Conservation (phyloP, 805 yeast genomes). For the Ogataea sp. region DNA sequence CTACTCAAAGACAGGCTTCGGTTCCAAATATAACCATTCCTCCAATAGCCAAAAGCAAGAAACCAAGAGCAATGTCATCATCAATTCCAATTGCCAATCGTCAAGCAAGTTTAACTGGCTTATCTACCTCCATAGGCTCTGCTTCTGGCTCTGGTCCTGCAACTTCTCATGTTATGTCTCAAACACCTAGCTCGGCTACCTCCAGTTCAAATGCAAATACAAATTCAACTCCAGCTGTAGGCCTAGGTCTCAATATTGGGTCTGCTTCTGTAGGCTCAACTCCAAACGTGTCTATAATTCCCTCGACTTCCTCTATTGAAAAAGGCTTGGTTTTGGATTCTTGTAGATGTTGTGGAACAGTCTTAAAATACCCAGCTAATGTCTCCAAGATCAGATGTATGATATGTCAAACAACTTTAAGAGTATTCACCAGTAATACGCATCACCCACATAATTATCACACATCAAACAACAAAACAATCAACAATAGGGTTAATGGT, state of each 20-base stretch:
- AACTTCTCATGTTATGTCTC: too few relatives aligned
- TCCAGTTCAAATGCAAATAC: too few relatives aligned
- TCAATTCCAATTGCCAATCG: background rate
- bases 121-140: too few relatives aligned
- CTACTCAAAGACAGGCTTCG: background rate
- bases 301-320: background rate
- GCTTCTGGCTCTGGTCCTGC: too few relatives aligned
- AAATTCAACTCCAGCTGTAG: background rate
- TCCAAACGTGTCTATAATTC: background rate
- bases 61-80: background rate
- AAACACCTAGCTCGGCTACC: too few relatives aligned
- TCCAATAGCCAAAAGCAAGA: background rate
- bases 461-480: too few relatives aligned
- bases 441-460: too few relatives aligned
- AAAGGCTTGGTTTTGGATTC: slow-evolving; percentile 11
- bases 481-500: too few relatives aligned
- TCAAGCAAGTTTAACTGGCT: too few relatives aligned
- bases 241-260: background rate
- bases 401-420: slow-evolving; percentile 42
- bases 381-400: slow-evolving; percentile 46
- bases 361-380: slow-evolving; percentile 28
- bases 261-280: background rate
- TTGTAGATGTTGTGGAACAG: slow-evolving; percentile 42
- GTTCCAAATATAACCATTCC: background rate
- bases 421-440: slow-evolving; percentile 1